phyloP scores from a whole-genome alignment of 208 protist species.

The Leishmania turanica region DNA sequence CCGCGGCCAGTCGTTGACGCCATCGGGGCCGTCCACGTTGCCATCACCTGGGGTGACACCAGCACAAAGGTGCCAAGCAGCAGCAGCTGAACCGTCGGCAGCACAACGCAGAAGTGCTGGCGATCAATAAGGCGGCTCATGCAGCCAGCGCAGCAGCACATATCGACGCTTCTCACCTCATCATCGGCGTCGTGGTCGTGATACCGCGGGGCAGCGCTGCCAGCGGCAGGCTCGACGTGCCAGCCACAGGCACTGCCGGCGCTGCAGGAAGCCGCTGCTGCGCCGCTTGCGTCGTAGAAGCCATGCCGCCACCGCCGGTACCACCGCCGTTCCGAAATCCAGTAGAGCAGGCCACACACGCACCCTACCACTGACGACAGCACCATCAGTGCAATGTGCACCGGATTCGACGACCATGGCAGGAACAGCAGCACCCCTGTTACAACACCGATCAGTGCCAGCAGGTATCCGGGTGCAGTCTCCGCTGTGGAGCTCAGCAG shows the following conservation, averaged over 20 bases:
- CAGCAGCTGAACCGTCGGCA: constrained; percentile 58
- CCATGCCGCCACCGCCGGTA: constrained; percentile 4
- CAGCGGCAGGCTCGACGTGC: not conserved
- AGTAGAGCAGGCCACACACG: constrained; percentile 48
- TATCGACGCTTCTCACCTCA: not conserved
- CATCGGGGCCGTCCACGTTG: constrained; percentile 24
- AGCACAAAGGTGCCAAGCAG: constrained; percentile 73
- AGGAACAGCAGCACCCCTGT: constrained; percentile 73
- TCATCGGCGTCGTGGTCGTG: constrained; percentile 7
- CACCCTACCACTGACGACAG: constrained; percentile 46
- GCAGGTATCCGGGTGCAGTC: constrained; percentile 21
- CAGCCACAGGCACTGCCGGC: not conserved
- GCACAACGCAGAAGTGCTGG: constrained; percentile 24
- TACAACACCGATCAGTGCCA: constrained; percentile 43
- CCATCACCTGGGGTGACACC: constrained; percentile 72
- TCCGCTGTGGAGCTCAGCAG: constrained; percentile 20
- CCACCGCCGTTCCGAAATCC: constrained; percentile 7
- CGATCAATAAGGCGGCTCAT: constrained; percentile 8
- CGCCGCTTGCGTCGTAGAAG: not conserved
- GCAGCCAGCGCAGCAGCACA: not conserved
- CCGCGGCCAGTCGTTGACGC: not conserved
- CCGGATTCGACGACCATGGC: constrained; percentile 60
- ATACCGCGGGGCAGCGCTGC: not conserved
- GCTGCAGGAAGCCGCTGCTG: not conserved
- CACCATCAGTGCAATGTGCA: constrained; percentile 75